Conservation (phyloP, 768 basidiomycete genomes). For the Rhodotorula toruloides region DNA sequence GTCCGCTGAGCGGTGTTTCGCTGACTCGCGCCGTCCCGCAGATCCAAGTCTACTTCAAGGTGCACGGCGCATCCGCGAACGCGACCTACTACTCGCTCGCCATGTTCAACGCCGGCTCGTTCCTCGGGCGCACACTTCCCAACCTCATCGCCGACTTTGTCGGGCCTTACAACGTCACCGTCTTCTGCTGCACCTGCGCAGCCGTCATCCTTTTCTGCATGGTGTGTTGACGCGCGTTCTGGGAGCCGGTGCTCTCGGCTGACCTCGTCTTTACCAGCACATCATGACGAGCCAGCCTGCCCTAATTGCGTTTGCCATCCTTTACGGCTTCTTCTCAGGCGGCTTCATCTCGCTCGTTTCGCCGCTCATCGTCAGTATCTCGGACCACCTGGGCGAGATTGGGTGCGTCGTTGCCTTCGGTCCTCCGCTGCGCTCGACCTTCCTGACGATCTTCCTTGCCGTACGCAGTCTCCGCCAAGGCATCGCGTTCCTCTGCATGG, state of each 20-base stretch:
- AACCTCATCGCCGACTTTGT: conserved; percentile 47
- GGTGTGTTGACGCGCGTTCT: too few species aligned
- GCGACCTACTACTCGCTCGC: conserved; percentile 48
- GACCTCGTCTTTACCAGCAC: neutral
- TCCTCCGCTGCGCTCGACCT: too few species aligned
- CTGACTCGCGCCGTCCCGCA: conserved; percentile 12
- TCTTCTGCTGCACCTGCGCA: conserved; percentile 31
- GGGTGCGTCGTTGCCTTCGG: neutral
- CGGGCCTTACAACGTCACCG: conserved; percentile 2
- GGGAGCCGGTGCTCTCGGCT: too few species aligned
- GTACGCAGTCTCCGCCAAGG: conserved; percentile 13
- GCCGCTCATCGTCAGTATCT: conserved; percentile 13
- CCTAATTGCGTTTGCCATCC: neutral
- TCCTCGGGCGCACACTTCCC: conserved; percentile 54
- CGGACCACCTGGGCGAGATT: conserved; percentile 14
- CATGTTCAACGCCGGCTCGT: conserved; percentile 62
- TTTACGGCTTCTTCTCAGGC: conserved; percentile 44
- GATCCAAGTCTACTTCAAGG: conserved; percentile 25
- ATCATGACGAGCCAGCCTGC: neutral
- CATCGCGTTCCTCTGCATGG: conserved; percentile 27
- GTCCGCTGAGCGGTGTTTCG: conserved; percentile 47
- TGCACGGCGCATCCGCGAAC: conserved; percentile 18
- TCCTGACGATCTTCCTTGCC: neutral
- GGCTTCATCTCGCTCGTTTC: conserved; percentile 43
- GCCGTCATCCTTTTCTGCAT: conserved; percentile 42